phyloP scores from a whole-genome alignment of 305 asterid species.

The Petunia hybrid region DNA sequence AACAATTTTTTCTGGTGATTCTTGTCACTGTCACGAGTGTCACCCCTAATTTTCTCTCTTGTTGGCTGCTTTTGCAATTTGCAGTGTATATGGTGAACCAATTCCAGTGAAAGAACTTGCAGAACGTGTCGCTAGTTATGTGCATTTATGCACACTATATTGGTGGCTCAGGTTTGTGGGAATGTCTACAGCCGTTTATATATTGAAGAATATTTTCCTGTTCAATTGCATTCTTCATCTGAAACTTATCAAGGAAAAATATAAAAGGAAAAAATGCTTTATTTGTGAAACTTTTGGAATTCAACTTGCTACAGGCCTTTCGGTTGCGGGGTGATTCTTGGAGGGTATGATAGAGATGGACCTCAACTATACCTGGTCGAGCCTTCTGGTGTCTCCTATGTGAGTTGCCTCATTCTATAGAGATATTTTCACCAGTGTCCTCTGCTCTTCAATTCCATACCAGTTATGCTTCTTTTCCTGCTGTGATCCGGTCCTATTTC shows the following conservation, averaged over 20 bases:
- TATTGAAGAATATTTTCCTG: neutral
- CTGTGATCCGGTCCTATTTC: neutral
- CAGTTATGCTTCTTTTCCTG: conserved; percentile 11
- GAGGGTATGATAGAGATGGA: conserved; percentile 98
- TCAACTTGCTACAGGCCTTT: conserved; percentile 69
- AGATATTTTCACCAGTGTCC: neutral
- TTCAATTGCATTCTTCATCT: conserved; percentile 29
- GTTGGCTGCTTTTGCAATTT: conserved; percentile 34
- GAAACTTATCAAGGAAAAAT: conserved; percentile 5
- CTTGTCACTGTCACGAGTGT: neutral
- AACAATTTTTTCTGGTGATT: neutral
- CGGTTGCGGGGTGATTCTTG: conserved; percentile 95
- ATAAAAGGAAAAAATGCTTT: neutral
- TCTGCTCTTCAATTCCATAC: neutral
- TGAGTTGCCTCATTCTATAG: conserved; percentile 48
- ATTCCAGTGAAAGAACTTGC: conserved; percentile 98
- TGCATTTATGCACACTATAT: conserved; percentile 95
- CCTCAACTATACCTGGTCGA: conserved; percentile 93
- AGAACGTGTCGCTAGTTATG: conserved; percentile 93
- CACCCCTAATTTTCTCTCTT: neutral
- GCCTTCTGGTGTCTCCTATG: conserved; percentile 87
- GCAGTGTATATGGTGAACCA: conserved; percentile 86
- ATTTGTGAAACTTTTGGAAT: conserved; percentile 7
- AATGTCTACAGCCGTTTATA: conserved; percentile 13
- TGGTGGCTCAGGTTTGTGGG: conserved; percentile 97